These are phyloP conservation scores for Petasospora fabianii DNA, from an alignment of 1,139 yeast species.

Conservation along the genomic window DNA sequence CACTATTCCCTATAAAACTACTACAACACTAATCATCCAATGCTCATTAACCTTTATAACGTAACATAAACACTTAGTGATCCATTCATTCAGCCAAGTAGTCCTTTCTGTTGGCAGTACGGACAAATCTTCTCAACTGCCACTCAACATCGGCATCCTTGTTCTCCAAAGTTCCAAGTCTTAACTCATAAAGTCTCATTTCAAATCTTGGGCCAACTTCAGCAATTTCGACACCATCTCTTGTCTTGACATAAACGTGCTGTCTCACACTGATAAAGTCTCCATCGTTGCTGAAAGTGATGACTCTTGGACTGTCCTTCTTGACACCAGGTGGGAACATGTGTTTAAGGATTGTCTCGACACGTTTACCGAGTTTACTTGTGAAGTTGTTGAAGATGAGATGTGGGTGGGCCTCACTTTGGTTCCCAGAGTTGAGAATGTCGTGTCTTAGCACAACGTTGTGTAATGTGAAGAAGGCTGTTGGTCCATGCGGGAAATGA, in stretches of 20 bases:
- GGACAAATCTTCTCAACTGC: conserved; percentile 87
- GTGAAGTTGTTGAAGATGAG: conserved; percentile 87
- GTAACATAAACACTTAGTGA: background rate
- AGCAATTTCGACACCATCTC: conserved; percentile 86
- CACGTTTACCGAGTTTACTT: conserved; percentile 80
- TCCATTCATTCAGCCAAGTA: conserved; percentile 44
- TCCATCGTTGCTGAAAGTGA: conserved; percentile 85
- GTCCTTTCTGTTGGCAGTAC: conserved; percentile 94
- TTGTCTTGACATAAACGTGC: conserved; percentile 86
- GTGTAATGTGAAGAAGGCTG: conserved; percentile 90
- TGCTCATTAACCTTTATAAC: too few species aligned
- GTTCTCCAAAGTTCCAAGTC: conserved; percentile 87
- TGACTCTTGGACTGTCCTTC: conserved; percentile 80
- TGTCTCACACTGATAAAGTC: conserved; percentile 93
- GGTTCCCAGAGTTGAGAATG: conserved; percentile 79
- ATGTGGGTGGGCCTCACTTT: conserved; percentile 91
- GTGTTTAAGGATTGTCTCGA: conserved; percentile 76
- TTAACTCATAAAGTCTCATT: conserved; percentile 85
- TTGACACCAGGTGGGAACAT: conserved; percentile 97
- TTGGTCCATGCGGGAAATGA: conserved; percentile 98
- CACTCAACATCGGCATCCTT: conserved; percentile 98
- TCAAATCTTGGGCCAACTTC: conserved; percentile 99
- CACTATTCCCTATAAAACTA: too few species aligned
- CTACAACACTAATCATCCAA: background rate
- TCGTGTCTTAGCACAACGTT: conserved; percentile 95